Evolutionary conservation across 1,139 yeast genomes (phyloP).

Genomic region (Lodderomyces elongisporus): DNA sequence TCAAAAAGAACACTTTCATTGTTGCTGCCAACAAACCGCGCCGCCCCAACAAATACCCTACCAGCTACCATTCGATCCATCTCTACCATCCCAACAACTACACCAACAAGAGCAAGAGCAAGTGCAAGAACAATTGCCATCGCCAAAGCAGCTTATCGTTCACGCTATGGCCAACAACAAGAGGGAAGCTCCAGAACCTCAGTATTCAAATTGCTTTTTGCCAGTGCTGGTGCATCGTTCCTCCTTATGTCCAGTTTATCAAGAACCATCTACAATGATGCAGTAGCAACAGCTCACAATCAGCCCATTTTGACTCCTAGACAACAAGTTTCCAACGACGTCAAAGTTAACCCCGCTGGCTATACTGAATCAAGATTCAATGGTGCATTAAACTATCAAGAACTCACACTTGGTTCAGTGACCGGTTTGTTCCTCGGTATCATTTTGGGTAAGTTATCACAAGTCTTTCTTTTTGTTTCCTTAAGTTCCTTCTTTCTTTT

Average conservation of each 20-base stretch:
- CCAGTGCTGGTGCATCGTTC: slow-evolving; percentile 11
- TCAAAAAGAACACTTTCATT: not conserved
- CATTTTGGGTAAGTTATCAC: slow-evolving; percentile 60
- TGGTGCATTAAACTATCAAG: slow-evolving; percentile 52
- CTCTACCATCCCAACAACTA: slow-evolving; percentile 1
- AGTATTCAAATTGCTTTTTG: slow-evolving; percentile 11
- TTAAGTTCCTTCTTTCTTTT: slow-evolving; percentile 47
- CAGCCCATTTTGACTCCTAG: not conserved
- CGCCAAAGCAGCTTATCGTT: not conserved
- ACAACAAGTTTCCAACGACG: slow-evolving; percentile 3
- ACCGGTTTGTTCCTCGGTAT: slow-evolving; percentile 61
- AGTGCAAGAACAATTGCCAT: not conserved
- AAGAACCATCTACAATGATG: slow-evolving; percentile 10
- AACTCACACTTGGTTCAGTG: slow-evolving; percentile 64
- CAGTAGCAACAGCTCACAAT: slow-evolving; percentile 3
- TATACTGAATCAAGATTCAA: slow-evolving; percentile 24
- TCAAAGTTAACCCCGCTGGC: no score
- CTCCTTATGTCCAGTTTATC: slow-evolving; percentile 8
- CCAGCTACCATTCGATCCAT: no score
- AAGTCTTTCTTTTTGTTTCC: slow-evolving; percentile 50
- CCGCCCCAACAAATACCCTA: no score
- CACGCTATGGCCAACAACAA: no score
- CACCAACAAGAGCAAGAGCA: not conserved
- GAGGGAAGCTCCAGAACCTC: no score
- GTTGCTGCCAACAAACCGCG: not conserved